Evolutionary conservation across 805 yeast species (phyloP), one percentile per base, ranked within the genome.

Genomic region (Ogataea allantospora): DNA sequence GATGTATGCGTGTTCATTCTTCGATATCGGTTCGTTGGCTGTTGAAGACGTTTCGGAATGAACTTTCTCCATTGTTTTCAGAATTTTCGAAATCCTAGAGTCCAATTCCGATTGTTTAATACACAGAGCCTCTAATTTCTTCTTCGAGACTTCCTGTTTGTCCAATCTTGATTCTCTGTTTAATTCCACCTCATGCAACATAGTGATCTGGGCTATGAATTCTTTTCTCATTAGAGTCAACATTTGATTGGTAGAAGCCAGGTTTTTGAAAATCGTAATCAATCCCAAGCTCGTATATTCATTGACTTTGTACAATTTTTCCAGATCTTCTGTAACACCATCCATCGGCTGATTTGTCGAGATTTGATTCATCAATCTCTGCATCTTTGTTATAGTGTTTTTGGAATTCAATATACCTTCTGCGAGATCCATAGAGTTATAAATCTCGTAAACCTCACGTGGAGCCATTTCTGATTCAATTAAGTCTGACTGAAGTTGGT

Each of bases 91-190:
- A 23, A 53, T 13, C 28, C 45, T 43, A 10, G 33, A 26, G 6
- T 43, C 51, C 29, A 59, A 20, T 8, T 26, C 22, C 2, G 34
- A 25, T 34, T 59, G 62, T 33, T 75, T 66, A 4, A 55, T 46
- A 8, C 57, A 47, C 26, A 67, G 46, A 1, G 40, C 36, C 11
- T 49, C 45, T 3, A 54, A 24, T 29, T 54, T 43, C 18, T 42
- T 46, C 21, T 36, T 30, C 20, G 35, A 36, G 40, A 11, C n/a
- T 5, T 10, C 9, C 13, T 25, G 14, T 26, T 24, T 25, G 13
- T 30, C 30, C n/a, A 15, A 15, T 15, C 30, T 16, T n/a, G 29
- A 36, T 3, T 25, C 35, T 11, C 46, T 33, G 12, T 46, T 43
- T 3, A 47, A 44, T 12, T 46, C 38, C 15, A 56, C 14, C 8